Base-by-base conservation (phyloP, 208 protist species). In the Leishmania lainsoni region DNA sequence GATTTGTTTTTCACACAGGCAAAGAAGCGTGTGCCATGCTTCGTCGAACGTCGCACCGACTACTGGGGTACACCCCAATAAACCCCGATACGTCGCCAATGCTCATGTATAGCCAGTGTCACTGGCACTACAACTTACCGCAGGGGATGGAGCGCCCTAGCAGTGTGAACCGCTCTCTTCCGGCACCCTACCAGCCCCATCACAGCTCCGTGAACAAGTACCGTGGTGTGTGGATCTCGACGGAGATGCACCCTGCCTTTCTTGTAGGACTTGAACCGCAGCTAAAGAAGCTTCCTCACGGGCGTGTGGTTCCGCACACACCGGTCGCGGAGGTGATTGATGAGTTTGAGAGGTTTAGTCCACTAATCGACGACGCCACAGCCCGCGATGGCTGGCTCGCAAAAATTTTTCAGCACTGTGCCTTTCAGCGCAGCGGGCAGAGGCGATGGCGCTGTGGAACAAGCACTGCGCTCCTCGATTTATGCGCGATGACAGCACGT, bases 51-150 rank as follows among this genome's bases (percentile, higher is more conserved):
- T 79, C 72, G 0, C 76, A 81, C 35, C 70, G 86, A 10, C 76
- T 90, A 9, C 70, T 96, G 69, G 94, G 94, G 35, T 97, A 95
- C 86, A 93, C 86, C 56, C 81, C 92, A 17, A 89, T 97, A 63
- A 96, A 97, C 85, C 92, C 92, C 2, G 94, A 97, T 80, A 97
- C 91, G 16, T 96, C 92, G 12, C 94, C 94, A n/a, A 96, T 96
- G 92, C 79, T 97, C 68, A 87, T 89, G 81, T 96, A 96, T 81
- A 96, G 90, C 76, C 88, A 96, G 77, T 96, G 93, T 72, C 92
- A 96, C 83, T 97, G 94, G 93, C 92, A 97, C 83, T 97, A 97
- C 86, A 97, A 96, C 78, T 80, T 96, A 35, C 94, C 92, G 61
- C 94, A 97, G 79, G 90, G 90, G 45, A 97, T 97, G 94, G 92